These are phyloP conservation scores for Phaeosphaeria sp. DNA, from an alignment of 2,329 filamentous ascomycete genomes.

Conservation along the genomic window DNA sequence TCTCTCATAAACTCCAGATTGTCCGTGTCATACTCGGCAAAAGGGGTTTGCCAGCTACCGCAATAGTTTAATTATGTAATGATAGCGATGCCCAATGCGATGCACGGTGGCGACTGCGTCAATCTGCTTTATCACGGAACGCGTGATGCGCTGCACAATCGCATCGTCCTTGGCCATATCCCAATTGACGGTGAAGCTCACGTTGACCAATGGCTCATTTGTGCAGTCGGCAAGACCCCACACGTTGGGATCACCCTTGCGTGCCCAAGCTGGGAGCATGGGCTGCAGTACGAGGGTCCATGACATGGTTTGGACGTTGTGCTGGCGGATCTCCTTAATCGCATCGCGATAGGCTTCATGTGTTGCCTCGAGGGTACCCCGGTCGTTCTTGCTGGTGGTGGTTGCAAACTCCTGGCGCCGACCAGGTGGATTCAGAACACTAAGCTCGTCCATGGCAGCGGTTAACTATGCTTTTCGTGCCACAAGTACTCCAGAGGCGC, in stretches of 20 bases:
- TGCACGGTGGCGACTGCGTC: constrained; percentile 32
- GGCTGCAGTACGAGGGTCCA: constrained; percentile 41
- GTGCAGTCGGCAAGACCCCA: constrained; percentile 16
- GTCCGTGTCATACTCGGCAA: constrained; percentile 39
- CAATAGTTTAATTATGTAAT: constrained; percentile 49
- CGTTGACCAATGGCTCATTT: constrained; percentile 38
- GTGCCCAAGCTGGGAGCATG: constrained; percentile 20
- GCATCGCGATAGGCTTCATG: constrained; percentile 37
- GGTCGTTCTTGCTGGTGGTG: constrained; percentile 48
- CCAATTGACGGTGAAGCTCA: constrained; percentile 47
- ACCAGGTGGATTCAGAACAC: constrained; percentile 16
- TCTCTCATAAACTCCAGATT: constrained; percentile 32
- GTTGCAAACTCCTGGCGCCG: constrained; percentile 41
- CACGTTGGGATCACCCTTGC: constrained; percentile 17
- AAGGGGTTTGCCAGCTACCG: constrained; percentile 45
- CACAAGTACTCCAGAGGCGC: constrained; percentile 46
- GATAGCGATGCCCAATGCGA: constrained; percentile 24
- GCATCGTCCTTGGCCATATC: constrained; percentile 33
- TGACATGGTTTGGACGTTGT: constrained; percentile 32
- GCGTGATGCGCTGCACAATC: constrained; percentile 30
- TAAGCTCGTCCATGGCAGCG: constrained; percentile 44
- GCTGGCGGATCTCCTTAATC: constrained; percentile 27
- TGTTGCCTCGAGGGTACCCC: constrained; percentile 32
- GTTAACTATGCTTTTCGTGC: constrained; percentile 38
- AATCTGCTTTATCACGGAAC: constrained; percentile 39